phyloP scores from a whole-genome alignment of 371 early-diverging fungal genomes.

The Mucor irregularis region DNA sequence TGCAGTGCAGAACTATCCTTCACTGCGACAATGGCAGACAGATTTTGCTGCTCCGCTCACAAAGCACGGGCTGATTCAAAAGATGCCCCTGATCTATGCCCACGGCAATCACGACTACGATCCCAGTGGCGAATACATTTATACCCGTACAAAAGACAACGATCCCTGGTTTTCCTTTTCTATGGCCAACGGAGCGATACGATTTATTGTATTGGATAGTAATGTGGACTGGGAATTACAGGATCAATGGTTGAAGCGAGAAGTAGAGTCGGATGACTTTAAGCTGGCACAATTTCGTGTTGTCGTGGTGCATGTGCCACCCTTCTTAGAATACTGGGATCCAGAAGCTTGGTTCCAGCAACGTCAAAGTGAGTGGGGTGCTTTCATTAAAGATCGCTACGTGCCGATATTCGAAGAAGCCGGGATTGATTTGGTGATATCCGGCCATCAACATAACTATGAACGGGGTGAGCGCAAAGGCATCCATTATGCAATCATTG shows the following conservation, averaged over 20 bases:
- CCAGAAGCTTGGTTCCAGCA: slow-evolving; percentile 67
- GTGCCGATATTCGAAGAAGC: slow-evolving; percentile 67
- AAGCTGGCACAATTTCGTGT: slow-evolving; percentile 63
- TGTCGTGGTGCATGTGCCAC: slow-evolving; percentile 78
- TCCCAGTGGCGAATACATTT: slow-evolving; percentile 41
- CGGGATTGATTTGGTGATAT: slow-evolving; percentile 74
- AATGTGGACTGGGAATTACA: slow-evolving; percentile 65
- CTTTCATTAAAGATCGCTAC: slow-evolving; percentile 67
- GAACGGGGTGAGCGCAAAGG: slow-evolving; percentile 60
- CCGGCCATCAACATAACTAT: slow-evolving; percentile 85
- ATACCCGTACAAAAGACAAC: slow-evolving; percentile 37
- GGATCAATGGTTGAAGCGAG: slow-evolving; percentile 61
- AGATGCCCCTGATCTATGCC: slow-evolving; percentile 67
- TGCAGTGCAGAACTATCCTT: slow-evolving; percentile 61
- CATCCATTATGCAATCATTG: slow-evolving; percentile 66
- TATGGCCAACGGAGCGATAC: slow-evolving; percentile 56
- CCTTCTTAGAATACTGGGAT: slow-evolving; percentile 81
- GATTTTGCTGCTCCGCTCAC: slow-evolving; percentile 71
- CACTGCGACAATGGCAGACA: slow-evolving; percentile 71
- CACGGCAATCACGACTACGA: slow-evolving; percentile 82
- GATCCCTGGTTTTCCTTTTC: slow-evolving; percentile 67
- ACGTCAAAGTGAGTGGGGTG: slow-evolving; percentile 72
- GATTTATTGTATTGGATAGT: slow-evolving; percentile 72
- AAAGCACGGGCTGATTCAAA: slow-evolving; percentile 54
- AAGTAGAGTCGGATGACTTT: slow-evolving; percentile 56